Evolutionary conservation across 805 yeast genomes (phyloP).

Genomic region (Kregervanrija delftensis): DNA sequence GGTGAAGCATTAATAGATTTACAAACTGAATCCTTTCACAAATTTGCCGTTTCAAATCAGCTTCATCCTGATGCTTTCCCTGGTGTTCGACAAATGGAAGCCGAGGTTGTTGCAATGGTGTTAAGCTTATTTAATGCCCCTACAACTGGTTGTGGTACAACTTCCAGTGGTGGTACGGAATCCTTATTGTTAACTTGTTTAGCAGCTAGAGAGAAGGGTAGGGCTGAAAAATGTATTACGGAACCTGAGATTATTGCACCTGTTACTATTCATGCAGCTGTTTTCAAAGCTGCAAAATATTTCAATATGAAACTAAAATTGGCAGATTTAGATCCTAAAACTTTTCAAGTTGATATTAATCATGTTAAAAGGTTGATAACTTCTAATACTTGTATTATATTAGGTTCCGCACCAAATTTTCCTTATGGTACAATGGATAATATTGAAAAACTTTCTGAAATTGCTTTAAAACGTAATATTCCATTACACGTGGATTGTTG

Average conservation of each 20-base stretch:
- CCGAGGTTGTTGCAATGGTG: slow-evolving; percentile 92
- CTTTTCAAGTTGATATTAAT: slow-evolving; percentile 54
- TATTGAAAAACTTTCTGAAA: slow-evolving; percentile 58
- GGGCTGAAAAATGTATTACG: slow-evolving; percentile 47
- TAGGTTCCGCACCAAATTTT: slow-evolving; percentile 94
- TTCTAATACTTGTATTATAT: slow-evolving; percentile 71
- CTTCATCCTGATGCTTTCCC: slow-evolving; percentile 97
- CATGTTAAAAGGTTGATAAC: slow-evolving; percentile 64
- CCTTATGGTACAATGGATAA: slow-evolving; percentile 97
- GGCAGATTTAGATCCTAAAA: slow-evolving; percentile 62
- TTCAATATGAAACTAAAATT: slow-evolving; percentile 81
- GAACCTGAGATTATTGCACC: slow-evolving; percentile 89
- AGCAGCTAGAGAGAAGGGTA: slow-evolving; percentile 78
- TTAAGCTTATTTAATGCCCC: slow-evolving; percentile 79
- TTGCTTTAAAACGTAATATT: slow-evolving; percentile 61
- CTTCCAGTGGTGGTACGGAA: slow-evolving; percentile 95
- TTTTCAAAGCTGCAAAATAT: slow-evolving; percentile 87
- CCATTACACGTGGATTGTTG: slow-evolving; percentile 97
- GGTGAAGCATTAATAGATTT: slow-evolving; percentile 69
- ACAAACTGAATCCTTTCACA: slow-evolving; percentile 70
- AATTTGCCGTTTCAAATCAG: slow-evolving; percentile 85
- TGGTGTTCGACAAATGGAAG: slow-evolving; percentile 92
- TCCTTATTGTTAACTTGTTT: slow-evolving; percentile 80
- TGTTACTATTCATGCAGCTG: slow-evolving; percentile 86
- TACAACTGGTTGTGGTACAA: slow-evolving; percentile 61